Percentiles rank a stretch among this genome's conserved stretches.
Evolutionary conservation across 371 early-diverging fungal genomes (phyloP).

Genomic region (Pancytospora epiphaga): DNA sequence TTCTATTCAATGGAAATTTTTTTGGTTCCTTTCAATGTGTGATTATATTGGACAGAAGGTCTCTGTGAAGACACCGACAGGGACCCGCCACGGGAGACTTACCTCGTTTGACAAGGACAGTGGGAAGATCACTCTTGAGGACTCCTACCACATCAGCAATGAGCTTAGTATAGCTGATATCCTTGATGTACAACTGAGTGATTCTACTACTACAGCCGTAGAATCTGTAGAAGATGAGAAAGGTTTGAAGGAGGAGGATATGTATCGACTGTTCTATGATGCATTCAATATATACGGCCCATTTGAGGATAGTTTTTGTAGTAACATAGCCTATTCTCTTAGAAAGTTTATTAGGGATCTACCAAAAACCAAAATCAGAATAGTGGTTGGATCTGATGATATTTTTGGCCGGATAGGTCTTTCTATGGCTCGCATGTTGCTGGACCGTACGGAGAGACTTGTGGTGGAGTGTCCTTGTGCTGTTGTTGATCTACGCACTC

Average conservation of each 20-base stretch:
- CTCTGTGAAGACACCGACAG: not conserved
- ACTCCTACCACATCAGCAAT: not conserved
- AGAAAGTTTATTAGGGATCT: not conserved
- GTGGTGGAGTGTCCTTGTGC: not conserved
- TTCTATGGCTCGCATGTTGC: not conserved
- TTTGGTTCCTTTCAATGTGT: not conserved
- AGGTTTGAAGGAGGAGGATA: not conserved
- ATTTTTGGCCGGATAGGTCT: constrained; percentile 22
- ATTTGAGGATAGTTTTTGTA: not conserved
- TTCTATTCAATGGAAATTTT: not conserved
- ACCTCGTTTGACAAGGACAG: not conserved
- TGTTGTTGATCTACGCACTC: not conserved
- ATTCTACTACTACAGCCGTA: too few relatives aligned
- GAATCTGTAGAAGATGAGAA: not conserved
- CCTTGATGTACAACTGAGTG: not conserved
- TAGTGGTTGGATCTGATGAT: constrained; percentile 21
- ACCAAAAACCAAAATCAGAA: not conserved
- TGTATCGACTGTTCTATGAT: constrained; percentile 19
- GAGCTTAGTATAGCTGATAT: not conserved
- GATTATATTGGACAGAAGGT: not conserved
- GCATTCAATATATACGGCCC: constrained; percentile 13
- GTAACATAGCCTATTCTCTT: not conserved
- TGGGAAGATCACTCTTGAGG: not conserved
- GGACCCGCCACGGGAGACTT: not conserved
- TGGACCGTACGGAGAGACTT: not conserved